A percentile compares a stretch with the other conserved stretches of the same genome.
phyloP scores from a whole-genome alignment of 1,139 yeast genomes.

The Suhomyces chickasaworum region DNA sequence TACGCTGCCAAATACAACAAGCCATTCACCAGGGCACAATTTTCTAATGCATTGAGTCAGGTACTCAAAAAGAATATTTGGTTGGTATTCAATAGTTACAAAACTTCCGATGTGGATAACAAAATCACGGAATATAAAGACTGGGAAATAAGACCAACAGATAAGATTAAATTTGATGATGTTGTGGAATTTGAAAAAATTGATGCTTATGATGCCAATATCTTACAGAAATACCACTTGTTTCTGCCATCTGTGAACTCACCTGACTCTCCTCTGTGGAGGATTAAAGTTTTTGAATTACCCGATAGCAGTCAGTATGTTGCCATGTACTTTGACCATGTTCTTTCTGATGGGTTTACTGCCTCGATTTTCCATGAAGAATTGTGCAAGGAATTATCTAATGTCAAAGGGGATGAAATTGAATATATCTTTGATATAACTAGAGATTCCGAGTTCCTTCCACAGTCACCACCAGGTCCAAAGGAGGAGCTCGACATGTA shows the following conservation, averaged over 20 bases:
- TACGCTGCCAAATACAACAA: conserved; percentile 28
- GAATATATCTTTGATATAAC: conserved; percentile 4
- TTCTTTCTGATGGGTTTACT: conserved; percentile 18
- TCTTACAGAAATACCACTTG: neutral
- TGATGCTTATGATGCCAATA: neutral
- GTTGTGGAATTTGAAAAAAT: conserved; percentile 22
- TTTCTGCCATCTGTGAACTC: conserved; percentile 17
- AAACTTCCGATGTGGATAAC: conserved; percentile 14
- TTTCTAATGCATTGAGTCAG: conserved; percentile 30
- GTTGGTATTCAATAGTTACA: conserved; percentile 25
- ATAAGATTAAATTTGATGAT: conserved; percentile 27
- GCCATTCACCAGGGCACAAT: conserved; percentile 14
- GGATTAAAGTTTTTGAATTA: conserved; percentile 20
- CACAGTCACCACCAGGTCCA: neutral
- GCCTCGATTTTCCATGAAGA: conserved; percentile 16
- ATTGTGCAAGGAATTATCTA: conserved; percentile 10
- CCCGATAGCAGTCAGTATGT: conserved; percentile 10
- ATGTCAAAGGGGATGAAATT: conserved; percentile 1
- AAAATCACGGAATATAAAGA: conserved; percentile 15
- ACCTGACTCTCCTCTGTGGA: conserved; percentile 31
- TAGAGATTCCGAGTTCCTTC: neutral
- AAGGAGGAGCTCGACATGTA: neutral
- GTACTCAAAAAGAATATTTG: conserved; percentile 26
- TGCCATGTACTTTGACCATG: conserved; percentile 16
- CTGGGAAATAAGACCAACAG: conserved; percentile 22